These are phyloP conservation scores for Phytophthora palmivora DNA, from an alignment of 352 stramenopile species.

Conservation along the genomic window DNA sequence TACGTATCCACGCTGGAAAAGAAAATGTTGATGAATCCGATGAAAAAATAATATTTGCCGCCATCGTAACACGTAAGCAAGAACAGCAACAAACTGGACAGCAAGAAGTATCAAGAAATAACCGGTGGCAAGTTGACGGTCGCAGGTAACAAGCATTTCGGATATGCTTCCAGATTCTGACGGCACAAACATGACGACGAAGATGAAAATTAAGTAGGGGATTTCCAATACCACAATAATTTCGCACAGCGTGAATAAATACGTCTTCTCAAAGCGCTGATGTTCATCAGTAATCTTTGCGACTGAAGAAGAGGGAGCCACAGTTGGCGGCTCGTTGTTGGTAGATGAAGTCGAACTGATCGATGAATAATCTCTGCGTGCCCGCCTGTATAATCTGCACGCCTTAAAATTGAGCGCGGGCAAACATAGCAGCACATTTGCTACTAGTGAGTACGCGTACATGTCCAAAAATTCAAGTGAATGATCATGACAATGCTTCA, in stretches of 20 bases:
- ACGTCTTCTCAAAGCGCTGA: constrained; percentile 69
- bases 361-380: constrained; percentile 28
- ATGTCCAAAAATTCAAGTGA: constrained; percentile 73
- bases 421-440: constrained; percentile 72
- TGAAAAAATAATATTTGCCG: constrained; percentile 86
- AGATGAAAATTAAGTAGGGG: constrained; percentile 64
- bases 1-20: constrained; percentile 72
- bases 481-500: constrained; percentile 50
- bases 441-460: constrained; percentile 65
- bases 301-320: constrained; percentile 35
- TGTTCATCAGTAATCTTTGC: constrained; percentile 52
- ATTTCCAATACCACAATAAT: constrained; percentile 82
- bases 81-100: constrained; percentile 55
- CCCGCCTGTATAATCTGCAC: constrained; percentile 59
- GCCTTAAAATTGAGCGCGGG: constrained; percentile 68
- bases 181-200: constrained; percentile 58
- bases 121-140: constrained; percentile 29
- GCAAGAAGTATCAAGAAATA: constrained; percentile 54
- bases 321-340: constrained; percentile 21
- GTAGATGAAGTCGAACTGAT: constrained; percentile 40
- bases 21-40: constrained; percentile 76
- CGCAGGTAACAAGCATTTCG: constrained; percentile 40
- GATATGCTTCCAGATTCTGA: constrained; percentile 45
- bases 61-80: constrained; percentile 73
- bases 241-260: constrained; percentile 78